Conservation (phyloP, 257 asterid genomes). For the Haberlea rhodopensis region DNA sequence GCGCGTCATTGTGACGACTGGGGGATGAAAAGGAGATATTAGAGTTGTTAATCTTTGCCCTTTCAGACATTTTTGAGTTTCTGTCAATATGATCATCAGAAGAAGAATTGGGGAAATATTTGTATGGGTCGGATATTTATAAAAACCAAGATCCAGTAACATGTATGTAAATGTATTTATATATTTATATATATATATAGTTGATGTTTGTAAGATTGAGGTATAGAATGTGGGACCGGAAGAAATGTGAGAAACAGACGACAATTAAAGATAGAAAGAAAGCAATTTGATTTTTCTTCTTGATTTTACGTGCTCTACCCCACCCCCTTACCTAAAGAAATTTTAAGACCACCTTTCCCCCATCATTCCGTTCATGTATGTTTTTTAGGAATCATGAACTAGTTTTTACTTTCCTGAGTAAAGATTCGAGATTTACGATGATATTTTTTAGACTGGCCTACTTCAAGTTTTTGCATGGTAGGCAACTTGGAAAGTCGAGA, state of each 20-base stretch:
- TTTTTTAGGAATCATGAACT: constrained; percentile 20
- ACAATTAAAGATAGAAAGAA: neutral
- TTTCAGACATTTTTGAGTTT: too few relatives aligned
- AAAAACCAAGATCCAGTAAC: too few relatives aligned
- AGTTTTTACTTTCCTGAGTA: constrained; percentile 17
- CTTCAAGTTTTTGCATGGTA: constrained; percentile 13
- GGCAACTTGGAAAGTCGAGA: constrained; percentile 14
- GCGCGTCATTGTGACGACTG: too few relatives aligned
- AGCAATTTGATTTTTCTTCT: neutral
- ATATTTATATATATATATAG: too few relatives aligned
- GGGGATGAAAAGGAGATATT: too few relatives aligned
- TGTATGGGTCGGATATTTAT: too few relatives aligned
- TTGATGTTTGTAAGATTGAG: too few relatives aligned
- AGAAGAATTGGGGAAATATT: too few relatives aligned
- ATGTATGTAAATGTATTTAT: too few relatives aligned
- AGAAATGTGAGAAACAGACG: neutral
- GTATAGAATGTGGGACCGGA: too few relatives aligned
- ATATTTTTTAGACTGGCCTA: constrained; percentile 19
- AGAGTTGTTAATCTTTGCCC: too few relatives aligned
- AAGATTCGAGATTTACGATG: constrained; percentile 2
- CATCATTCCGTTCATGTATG: constrained; percentile 1
- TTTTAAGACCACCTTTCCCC: neutral
- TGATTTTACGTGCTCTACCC: neutral
- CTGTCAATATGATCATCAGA: too few relatives aligned
- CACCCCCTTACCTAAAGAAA: neutral